These are phyloP conservation scores for Mucor velutinosus DNA, from an alignment of 371 early-diverging fungal species.

Conservation along the genomic window DNA sequence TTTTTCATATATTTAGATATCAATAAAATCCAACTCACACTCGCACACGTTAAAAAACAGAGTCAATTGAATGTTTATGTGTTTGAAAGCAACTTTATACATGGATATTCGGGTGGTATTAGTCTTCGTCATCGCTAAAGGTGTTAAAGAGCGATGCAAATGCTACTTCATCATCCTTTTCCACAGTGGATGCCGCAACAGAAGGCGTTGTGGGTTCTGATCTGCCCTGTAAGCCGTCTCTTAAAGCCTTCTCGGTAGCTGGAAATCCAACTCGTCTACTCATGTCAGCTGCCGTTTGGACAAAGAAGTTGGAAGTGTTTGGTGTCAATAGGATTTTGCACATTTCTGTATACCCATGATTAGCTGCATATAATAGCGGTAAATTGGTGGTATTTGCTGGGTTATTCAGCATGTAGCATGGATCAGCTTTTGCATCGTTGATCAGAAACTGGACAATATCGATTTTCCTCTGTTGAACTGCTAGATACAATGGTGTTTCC, in stretches of 20 bases:
- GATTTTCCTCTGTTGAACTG: constrained; percentile 54
- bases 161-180: constrained; percentile 14
- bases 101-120: neutral
- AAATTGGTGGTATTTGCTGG: constrained; percentile 27
- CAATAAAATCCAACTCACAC: constrained; percentile 13
- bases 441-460: constrained; percentile 45
- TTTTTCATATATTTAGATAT: constrained; percentile 9
- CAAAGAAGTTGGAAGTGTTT: constrained; percentile 32
- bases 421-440: constrained; percentile 42
- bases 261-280: constrained; percentile 25
- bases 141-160: constrained; percentile 39
- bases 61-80: neutral
- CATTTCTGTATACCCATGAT: constrained; percentile 53
- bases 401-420: constrained; percentile 19
- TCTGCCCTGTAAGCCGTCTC: constrained; percentile 12
- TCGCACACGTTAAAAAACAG: neutral
- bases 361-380: constrained; percentile 51
- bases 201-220: neutral
- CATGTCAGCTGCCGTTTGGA: constrained; percentile 36
- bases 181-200: neutral
- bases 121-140: constrained; percentile 43
- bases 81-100: neutral
- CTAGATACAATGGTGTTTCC: constrained; percentile 47
- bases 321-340: constrained; percentile 37
- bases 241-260: constrained; percentile 24